Conservation (phyloP, 2,329 filamentous ascomycete species). For the Magnaporthiopsis incrustans region DNA sequence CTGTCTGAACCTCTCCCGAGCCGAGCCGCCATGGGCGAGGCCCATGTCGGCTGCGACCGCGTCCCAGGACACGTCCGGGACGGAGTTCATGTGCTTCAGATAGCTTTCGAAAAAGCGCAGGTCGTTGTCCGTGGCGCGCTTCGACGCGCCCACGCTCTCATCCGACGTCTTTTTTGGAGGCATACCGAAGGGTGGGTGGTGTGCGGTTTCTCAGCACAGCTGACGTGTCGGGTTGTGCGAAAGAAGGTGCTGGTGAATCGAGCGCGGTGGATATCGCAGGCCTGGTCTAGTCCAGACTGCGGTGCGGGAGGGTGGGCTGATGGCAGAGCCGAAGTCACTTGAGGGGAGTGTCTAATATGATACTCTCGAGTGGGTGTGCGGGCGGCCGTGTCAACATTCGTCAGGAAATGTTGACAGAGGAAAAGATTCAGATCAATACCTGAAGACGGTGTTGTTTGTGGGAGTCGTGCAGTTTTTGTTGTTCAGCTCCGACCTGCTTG, state of each 20-base stretch:
- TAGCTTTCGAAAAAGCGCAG: constrained; percentile 4
- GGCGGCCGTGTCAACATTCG: too few relatives aligned
- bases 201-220: neutral
- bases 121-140: constrained; percentile 4
- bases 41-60: constrained; percentile 17
- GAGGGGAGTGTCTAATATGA: too few relatives aligned
- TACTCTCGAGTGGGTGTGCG: too few relatives aligned
- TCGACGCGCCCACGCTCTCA: neutral
- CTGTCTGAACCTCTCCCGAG: constrained; percentile 6
- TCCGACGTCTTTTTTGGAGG: neutral
- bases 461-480: too few relatives aligned
- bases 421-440: too few relatives aligned
- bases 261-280: neutral
- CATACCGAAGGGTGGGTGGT: neutral
- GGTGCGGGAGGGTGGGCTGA: neutral
- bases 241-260: neutral
- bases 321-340: neutral
- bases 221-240: too few relatives aligned
- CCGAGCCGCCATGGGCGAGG: constrained; percentile 4
- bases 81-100: constrained; percentile 6
- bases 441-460: too few relatives aligned
- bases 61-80: constrained; percentile 9
- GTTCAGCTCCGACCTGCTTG: too few relatives aligned
- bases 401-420: too few relatives aligned
- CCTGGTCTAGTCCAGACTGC: neutral